Evolutionary conservation across 2,329 filamentous ascomycete genomes (phyloP).

Genomic region (Alternaria ethzedia): DNA sequence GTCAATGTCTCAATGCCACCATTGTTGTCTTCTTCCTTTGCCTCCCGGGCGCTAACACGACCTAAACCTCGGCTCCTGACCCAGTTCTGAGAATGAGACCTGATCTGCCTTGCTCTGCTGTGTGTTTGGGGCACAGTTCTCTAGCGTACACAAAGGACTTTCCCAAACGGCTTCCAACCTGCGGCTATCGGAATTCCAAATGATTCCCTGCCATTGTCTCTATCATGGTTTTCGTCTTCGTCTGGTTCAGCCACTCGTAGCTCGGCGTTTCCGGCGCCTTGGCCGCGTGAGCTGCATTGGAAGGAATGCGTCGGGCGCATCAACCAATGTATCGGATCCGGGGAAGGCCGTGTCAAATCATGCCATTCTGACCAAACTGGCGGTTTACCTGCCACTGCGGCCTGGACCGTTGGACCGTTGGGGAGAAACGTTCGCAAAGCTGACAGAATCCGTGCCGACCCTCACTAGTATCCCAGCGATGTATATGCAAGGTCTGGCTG

Average conservation of each 20-base stretch:
- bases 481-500: background rate
- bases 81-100: background rate
- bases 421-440: background rate
- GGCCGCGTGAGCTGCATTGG: constrained; percentile 3
- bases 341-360: background rate
- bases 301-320: constrained; percentile 17
- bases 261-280: constrained; percentile 10
- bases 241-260: background rate
- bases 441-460: background rate
- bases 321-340: constrained; percentile 12
- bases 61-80: background rate
- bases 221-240: background rate
- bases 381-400: background rate
- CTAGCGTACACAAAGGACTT: background rate
- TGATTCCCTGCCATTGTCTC: background rate
- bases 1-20: background rate
- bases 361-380: background rate
- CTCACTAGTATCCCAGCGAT: background rate
- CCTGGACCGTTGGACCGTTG: background rate
- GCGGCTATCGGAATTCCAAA: background rate
- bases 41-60: background rate
- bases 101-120: background rate
- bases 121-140: background rate
- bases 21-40: background rate
- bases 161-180: background rate